Evolutionary conservation across 2,329 filamentous ascomycete species (phyloP), one percentile per base, ranked within the genome.

Genomic region (Nemania bipapillata): DNA sequence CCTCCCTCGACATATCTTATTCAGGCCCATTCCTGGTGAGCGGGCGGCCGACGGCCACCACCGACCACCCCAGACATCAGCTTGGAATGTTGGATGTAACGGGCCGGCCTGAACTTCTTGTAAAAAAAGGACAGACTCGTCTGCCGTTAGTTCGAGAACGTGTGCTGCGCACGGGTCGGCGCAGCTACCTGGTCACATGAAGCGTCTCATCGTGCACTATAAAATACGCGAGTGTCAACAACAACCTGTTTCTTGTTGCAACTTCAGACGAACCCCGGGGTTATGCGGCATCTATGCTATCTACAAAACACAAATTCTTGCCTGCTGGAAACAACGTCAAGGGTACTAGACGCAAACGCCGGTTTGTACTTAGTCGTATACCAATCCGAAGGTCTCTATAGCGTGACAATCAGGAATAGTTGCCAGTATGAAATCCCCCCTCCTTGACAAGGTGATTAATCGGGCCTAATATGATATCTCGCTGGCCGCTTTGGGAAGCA

Each of bases 21-120:
- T 82, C 69, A 71, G 84, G 84, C 60, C 82, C 82, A 75, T 86
- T 83, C 47, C 81, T 81, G 17, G 81, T 83, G 75, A 86, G 80
- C 69, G 75, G 86, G 80, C 69, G 79, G 78, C 71, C 81, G 81
- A 56, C 83, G 83, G 17, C 79, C 71, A 63, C 81, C 81, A 26
- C 79, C 52, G 22, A 50, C 81, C 73, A 86, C 74, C 72, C 80
- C 78, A 11, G 81, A 79, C 73, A 87, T 72, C 50, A 86, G 77
- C 78, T 85, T 85, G 77, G 88, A 87, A 72, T 87, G 87, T 66
- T 86, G 84, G 70, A 88, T 85, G 72, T 87, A 87, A 71, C 86
- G 87, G 2, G 83, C 83, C 0, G 86, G 86, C 26, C 85, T 88
- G 65, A 82, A 85, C 0, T 86, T 88, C 74, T 87, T 88, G 79